Evolutionary conservation across 441 rosid genomes (phyloP).

Genomic region (Arabidopsis hybrid): DNA sequence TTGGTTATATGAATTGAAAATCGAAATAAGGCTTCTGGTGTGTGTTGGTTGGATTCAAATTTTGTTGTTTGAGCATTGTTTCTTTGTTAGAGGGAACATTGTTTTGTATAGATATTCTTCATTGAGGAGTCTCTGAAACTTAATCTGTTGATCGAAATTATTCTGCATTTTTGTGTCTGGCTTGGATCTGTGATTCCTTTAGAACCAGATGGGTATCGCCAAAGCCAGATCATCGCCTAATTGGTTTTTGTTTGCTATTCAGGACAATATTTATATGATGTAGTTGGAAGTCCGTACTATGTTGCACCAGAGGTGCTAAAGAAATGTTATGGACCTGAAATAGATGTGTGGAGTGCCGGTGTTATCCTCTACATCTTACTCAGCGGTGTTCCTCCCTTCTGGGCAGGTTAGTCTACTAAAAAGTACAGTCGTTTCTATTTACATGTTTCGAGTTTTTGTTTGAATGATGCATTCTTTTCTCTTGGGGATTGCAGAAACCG

Average conservation of each 20-base stretch:
- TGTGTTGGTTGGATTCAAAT: background rate
- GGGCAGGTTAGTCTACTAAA: slow-evolving; percentile 25
- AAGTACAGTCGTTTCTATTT: background rate
- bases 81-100: slow-evolving; percentile 4
- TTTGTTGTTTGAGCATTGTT: slow-evolving; percentile 23
- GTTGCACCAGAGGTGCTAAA: slow-evolving; percentile 57
- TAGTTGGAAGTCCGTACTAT: slow-evolving; percentile 53
- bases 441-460: slow-evolving; percentile 6
- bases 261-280: slow-evolving; percentile 47
- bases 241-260: slow-evolving; percentile 19
- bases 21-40: too few relatives aligned
- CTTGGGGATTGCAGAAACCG: slow-evolving; percentile 61
- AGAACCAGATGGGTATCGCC: background rate
- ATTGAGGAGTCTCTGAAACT: slow-evolving; percentile 15
- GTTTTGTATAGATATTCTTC: slow-evolving; percentile 4
- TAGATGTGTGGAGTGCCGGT: slow-evolving; percentile 55
- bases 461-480: slow-evolving; percentile 16
- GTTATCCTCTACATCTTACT: slow-evolving; percentile 55
- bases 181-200: slow-evolving; percentile 14
- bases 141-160: background rate
- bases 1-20: background rate
- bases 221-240: background rate
- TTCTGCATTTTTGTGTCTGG: background rate
- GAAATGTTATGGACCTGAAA: slow-evolving; percentile 54
- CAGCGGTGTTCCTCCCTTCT: slow-evolving; percentile 53